Evolutionary conservation across 257 asterid genomes (phyloP).

Genomic region (Penstemon barbatus): DNA sequence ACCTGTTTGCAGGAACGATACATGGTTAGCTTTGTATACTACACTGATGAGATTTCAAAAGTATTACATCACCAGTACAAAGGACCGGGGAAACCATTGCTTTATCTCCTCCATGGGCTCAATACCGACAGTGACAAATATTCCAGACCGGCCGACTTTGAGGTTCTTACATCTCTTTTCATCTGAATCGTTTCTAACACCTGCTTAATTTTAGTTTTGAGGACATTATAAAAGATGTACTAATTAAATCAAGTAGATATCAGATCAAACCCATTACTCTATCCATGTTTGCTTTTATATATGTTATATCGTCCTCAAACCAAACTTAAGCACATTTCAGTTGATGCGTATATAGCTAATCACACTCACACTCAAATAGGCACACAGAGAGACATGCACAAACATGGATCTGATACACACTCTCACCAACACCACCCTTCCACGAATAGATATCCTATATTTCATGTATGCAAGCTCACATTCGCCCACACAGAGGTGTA

Average conservation of each 20-base stretch:
- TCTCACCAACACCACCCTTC: not conserved
- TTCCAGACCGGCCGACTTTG: constrained; percentile 82
- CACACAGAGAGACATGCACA: not conserved
- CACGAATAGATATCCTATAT: not conserved
- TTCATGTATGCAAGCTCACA: not conserved
- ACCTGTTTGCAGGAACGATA: constrained; percentile 69
- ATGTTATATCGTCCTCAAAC: too few species aligned
- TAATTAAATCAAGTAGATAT: too few species aligned
- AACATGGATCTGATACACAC: not conserved
- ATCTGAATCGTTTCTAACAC: constrained; percentile 17
- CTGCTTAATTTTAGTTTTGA: constrained; percentile 21
- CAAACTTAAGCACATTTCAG: not conserved
- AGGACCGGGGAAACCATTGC: constrained; percentile 70
- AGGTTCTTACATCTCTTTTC: constrained; percentile 49
- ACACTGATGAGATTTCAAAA: constrained; percentile 72
- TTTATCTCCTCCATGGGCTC: constrained; percentile 87
- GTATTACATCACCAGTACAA: constrained; percentile 58
- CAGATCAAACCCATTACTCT: too few species aligned
- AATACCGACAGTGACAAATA: constrained; percentile 84
- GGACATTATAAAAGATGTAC: constrained; percentile 3
- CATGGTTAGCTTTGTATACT: constrained; percentile 58
- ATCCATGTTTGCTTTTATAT: too few species aligned
- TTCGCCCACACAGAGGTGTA: not conserved
- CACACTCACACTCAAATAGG: not conserved
- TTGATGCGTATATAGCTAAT: not conserved